Conservation (phyloP, 257 asterid species). For the Solanum appendiculatum region DNA sequence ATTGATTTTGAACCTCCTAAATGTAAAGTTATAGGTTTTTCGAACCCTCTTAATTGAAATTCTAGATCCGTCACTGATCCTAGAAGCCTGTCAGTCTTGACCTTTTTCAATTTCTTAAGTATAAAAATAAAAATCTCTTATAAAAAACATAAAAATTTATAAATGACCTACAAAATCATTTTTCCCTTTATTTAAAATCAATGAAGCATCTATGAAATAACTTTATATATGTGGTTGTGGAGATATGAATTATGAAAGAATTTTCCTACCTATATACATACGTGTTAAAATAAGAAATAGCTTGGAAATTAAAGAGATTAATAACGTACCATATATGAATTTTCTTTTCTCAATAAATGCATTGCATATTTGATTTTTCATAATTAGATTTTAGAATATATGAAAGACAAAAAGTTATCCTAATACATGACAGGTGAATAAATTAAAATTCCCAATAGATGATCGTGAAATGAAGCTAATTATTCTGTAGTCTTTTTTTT, state of each 20-base stretch:
- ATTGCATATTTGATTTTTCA: neutral
- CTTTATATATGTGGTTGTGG: neutral
- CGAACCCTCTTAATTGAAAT: too few relatives aligned
- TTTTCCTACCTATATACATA: neutral
- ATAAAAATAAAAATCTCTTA: too few relatives aligned
- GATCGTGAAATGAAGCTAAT: neutral
- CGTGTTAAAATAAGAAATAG: neutral
- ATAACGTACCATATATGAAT: neutral
- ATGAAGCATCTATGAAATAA: neutral
- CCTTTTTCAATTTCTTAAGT: too few relatives aligned
- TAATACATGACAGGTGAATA: neutral
- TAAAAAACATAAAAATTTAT: too few relatives aligned
- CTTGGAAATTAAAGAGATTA: neutral
- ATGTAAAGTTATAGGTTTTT: too few relatives aligned
- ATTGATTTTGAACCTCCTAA: too few relatives aligned
- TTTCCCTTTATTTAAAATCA: too few relatives aligned
- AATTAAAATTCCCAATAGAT: neutral
- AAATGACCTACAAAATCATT: too few relatives aligned
- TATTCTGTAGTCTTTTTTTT: too few relatives aligned
- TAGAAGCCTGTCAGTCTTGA: too few relatives aligned
- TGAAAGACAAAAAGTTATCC: neutral
- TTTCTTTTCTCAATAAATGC: neutral
- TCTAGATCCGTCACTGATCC: too few relatives aligned
- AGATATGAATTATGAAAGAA: neutral
- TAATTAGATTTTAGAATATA: neutral